Conservation (phyloP, 345 rosid species). For the Combretum micranthum region DNA sequence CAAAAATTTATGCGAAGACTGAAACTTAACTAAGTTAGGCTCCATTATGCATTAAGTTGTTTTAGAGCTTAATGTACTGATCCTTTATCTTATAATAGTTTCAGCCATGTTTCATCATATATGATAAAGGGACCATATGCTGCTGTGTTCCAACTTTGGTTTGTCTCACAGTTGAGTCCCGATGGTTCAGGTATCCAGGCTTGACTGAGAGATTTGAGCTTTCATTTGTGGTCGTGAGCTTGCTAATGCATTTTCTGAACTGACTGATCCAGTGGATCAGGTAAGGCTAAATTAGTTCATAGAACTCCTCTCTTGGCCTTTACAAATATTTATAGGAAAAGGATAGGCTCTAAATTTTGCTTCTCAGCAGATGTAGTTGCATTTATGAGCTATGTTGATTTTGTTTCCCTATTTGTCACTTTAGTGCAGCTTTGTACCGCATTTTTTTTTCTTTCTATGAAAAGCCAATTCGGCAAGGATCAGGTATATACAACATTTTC, state of each 20-base stretch:
- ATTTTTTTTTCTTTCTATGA: too few species aligned
- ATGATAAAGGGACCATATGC: not conserved
- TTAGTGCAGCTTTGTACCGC: too few species aligned
- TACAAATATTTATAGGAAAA: not conserved
- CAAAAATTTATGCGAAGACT: too few species aligned
- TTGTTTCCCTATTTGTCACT: too few species aligned
- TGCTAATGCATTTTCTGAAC: constrained; percentile 94
- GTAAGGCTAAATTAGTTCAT: constrained; percentile 21
- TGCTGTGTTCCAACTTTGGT: not conserved
- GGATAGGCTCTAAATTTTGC: not conserved
- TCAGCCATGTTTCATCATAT: too few species aligned
- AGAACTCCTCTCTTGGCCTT: not conserved
- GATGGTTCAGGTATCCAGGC: constrained; percentile 36
- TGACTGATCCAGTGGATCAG: constrained; percentile 95
- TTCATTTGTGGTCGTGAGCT: constrained; percentile 93
- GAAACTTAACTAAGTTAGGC: too few species aligned
- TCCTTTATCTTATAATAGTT: not conserved
- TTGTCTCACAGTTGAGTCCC: constrained; percentile 2
- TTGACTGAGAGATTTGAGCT: constrained; percentile 97
- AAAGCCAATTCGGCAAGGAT: too few species aligned
- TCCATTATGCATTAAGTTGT: not conserved
- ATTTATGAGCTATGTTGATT: not conserved
- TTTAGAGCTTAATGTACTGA: not conserved
- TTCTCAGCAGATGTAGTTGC: not conserved
- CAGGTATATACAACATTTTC: too few species aligned